Evolutionary conservation across 331 rosid genomes (phyloP), one percentile per base, ranked within the genome.

Genomic region (Spiraea crenata): DNA sequence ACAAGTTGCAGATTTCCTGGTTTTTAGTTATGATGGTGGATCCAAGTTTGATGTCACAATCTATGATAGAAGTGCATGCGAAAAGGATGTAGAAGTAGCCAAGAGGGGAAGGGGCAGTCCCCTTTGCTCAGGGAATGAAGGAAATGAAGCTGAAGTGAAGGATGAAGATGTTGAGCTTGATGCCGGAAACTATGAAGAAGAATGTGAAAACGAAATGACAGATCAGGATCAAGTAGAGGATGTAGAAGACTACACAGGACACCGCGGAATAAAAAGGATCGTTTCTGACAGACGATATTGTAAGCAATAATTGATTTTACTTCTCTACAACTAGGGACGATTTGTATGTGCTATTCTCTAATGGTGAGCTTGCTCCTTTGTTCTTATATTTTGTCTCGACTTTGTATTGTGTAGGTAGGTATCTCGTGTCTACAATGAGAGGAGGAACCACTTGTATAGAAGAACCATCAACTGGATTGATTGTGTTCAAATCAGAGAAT

Each of bases 1-100:
- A 31, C 35, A 67, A 34, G 3, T 4, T 49, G 60, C n/a, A 5
- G 71, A 67, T 67, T 7, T 67, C 14, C 11, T 67, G 58, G 71
- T 67, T 67, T 67, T 67, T 9, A 3, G n/a, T 9, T 49, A 49
- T 12, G 15, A 31, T 35, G 46, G 34, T 3, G 31, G 31, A 38
- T 34, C 71, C 5, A 48, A 35, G 46, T 67, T 67, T 14, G 16
- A 38, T 11, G 58, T 51, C 35, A 9, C 15, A 67, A 31, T 67
- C 59, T 67, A 14, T 48, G 71, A 67, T 5, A 35, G 46, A 5
- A 49, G 46, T 5, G 42, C 44, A 0, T 49, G 71, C 5, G 71
- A 67, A 6, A 67, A 67, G 31, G 59, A 63, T 20, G 3, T 63
- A 13, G 39, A 6, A 12, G 19, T 4, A 44, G 39, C 51, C 12